A percentile compares a stretch with the other conserved stretches of the same genome.
Conservation (phyloP, 2,329 filamentous ascomycete species). For the Allantophomopsis lycopodina region DNA sequence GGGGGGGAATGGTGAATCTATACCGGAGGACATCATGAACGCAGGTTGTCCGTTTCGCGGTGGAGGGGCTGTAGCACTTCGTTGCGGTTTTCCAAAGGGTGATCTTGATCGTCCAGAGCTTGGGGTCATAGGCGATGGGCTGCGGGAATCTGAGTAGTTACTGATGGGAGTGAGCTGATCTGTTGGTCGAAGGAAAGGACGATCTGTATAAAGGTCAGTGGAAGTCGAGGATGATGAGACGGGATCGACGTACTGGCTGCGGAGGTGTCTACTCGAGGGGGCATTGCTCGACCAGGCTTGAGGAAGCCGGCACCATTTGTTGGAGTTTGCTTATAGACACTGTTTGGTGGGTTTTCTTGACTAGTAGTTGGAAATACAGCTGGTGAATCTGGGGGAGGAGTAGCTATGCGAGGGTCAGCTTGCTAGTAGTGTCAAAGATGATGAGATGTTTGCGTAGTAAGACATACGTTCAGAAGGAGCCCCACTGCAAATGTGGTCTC, state of each 20-base stretch:
- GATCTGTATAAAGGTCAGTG: slow-evolving; percentile 25
- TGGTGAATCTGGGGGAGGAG: slow-evolving; percentile 15
- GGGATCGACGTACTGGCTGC: slow-evolving; percentile 32
- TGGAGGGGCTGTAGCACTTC: slow-evolving; percentile 24
- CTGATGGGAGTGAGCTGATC: slow-evolving; percentile 52
- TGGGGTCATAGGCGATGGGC: slow-evolving; percentile 48
- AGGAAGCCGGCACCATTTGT: slow-evolving; percentile 11
- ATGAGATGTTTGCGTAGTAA: background rate
- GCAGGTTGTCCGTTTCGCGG: slow-evolving; percentile 25
- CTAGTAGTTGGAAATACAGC: slow-evolving; percentile 9
- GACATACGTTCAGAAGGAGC: slow-evolving; percentile 28
- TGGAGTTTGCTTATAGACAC: slow-evolving; percentile 9
- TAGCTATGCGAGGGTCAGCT: slow-evolving; percentile 7
- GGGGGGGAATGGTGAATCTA: slow-evolving; percentile 37
- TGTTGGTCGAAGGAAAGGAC: slow-evolving; percentile 32
- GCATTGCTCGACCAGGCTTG: slow-evolving; percentile 25
- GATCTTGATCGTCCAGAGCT: slow-evolving; percentile 27
- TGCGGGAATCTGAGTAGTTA: slow-evolving; percentile 42
- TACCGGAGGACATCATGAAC: slow-evolving; percentile 24
- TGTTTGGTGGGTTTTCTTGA: slow-evolving; percentile 9
- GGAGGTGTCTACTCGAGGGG: slow-evolving; percentile 34
- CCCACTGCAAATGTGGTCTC: slow-evolving; percentile 62
- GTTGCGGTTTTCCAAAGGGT: slow-evolving; percentile 18
- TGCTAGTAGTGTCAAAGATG: too few species aligned
- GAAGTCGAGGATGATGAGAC: too few species aligned